These are phyloP conservation scores for Leishmania turanica DNA, from an alignment of 208 protist species.

Conservation along the genomic window DNA sequence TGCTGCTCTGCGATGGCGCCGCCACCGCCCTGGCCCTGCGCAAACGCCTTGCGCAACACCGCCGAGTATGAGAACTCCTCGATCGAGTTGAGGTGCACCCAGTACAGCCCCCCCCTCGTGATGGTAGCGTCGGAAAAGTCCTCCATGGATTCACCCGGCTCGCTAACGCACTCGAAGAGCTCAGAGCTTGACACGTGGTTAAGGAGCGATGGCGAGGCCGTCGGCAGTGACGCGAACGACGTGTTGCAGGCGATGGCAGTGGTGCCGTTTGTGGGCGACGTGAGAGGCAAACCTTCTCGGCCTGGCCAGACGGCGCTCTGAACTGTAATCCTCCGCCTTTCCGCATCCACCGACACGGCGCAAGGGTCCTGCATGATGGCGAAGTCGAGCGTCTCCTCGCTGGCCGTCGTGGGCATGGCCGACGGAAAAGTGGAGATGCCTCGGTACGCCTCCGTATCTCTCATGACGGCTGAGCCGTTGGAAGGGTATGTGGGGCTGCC, in stretches of 20 bases:
- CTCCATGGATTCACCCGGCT: not conserved
- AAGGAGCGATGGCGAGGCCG: not conserved
- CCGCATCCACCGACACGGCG: conserved; percentile 18
- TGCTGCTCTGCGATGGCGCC: conserved; percentile 10
- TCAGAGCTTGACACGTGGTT: conserved; percentile 18
- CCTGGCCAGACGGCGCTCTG: conserved; percentile 2
- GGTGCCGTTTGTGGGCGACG: not conserved
- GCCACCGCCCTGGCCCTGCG: conserved; percentile 1
- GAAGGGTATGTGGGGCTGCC: no score
- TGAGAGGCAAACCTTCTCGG: not conserved
- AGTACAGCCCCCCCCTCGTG: conserved; percentile 18
- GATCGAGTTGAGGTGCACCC: conserved; percentile 10
- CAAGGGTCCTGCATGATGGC: conserved; percentile 22
- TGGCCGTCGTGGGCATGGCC: not conserved
- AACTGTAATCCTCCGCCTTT: conserved; percentile 6
- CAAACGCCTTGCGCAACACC: conserved; percentile 10
- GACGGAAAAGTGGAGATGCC: not conserved
- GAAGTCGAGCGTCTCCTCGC: conserved; percentile 29
- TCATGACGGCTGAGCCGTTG: no score
- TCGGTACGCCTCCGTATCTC: no score
- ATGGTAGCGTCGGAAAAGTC: not conserved
- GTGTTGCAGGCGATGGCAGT: conserved; percentile 11
- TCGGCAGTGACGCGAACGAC: conserved; percentile 3
- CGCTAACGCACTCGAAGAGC: conserved; percentile 26
- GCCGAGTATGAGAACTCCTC: conserved; percentile 31